Percentiles rank a stretch among this genome's conserved stretches.
Conservation (phyloP, 495 filamentous ascomycete genomes). For the Aeminium ludgeri region DNA sequence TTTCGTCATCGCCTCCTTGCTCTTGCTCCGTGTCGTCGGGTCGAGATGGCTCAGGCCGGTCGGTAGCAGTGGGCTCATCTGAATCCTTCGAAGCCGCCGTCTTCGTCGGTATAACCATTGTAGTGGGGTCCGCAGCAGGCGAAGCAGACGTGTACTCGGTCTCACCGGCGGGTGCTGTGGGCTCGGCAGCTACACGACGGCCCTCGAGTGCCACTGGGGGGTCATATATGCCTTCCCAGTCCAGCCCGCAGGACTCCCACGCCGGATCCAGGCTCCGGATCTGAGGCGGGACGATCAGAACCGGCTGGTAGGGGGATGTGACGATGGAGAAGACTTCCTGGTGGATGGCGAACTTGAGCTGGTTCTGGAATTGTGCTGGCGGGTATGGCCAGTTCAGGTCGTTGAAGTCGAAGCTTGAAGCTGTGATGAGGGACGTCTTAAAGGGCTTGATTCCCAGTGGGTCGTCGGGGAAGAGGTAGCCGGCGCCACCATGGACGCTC, state of each 20-base stretch:
- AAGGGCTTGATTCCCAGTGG: neutral
- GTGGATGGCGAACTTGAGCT: neutral
- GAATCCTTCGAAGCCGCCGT: too few relatives aligned
- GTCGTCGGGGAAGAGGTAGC: neutral
- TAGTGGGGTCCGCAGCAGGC: too few relatives aligned
- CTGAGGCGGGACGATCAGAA: constrained; percentile 9
- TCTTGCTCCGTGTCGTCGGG: too few relatives aligned
- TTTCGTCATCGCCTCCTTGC: too few relatives aligned
- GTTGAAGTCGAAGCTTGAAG: neutral
- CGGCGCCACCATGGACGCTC: neutral
- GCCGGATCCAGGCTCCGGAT: constrained; percentile 11
- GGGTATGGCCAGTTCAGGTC: neutral
- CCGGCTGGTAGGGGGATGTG: constrained; percentile 6
- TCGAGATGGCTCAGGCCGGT: too few relatives aligned
- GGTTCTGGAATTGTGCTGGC: neutral
- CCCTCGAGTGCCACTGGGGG: constrained; percentile 13
- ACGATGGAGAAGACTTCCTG: constrained; percentile 1
- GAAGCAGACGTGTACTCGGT: too few relatives aligned
- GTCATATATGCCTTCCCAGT: constrained; percentile 10
- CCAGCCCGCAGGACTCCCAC: constrained; percentile 10
- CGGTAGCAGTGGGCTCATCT: too few relatives aligned
- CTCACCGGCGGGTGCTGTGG: too few relatives aligned
- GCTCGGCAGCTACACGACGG: too few relatives aligned
- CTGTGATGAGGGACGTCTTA: constrained; percentile 1
- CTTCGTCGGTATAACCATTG: too few relatives aligned